These are phyloP conservation scores for Podosphaera leucotricha DNA, from an alignment of 2,329 filamentous ascomycete species.

Conservation along the genomic window DNA sequence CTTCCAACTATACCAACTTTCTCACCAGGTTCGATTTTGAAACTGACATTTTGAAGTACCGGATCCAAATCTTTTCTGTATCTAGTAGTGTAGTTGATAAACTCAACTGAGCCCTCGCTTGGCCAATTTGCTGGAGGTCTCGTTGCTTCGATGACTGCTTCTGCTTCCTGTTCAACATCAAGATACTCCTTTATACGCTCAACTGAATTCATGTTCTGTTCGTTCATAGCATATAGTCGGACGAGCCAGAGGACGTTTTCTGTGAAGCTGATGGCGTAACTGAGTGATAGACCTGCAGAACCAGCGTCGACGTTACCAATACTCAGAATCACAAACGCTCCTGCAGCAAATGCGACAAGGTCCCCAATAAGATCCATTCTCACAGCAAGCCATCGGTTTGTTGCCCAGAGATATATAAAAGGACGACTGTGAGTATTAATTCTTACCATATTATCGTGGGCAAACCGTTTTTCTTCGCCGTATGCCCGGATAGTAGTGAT, in stretches of 20 bases:
- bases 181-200: constrained; percentile 95
- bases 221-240: constrained; percentile 76
- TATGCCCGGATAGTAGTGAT: constrained; percentile 96
- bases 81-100: constrained; percentile 68
- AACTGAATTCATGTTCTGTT: constrained; percentile 99
- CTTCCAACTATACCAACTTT: constrained; percentile 93
- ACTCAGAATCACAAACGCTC: constrained; percentile 68
- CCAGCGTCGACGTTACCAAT: constrained; percentile 70
- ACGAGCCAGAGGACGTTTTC: constrained; percentile 96
- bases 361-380: constrained; percentile 79
- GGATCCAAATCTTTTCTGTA: constrained; percentile 74
- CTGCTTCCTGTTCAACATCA: constrained; percentile 83
- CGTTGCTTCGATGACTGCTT: constrained; percentile 50
- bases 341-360: constrained; percentile 79
- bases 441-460: constrained; percentile 66
- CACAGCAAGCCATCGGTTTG: constrained; percentile 90
- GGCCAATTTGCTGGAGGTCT: constrained; percentile 69
- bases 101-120: constrained; percentile 62
- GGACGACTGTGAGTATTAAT: constrained; percentile 84
- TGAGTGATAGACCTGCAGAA: constrained; percentile 77
- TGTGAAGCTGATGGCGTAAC: constrained; percentile 88
- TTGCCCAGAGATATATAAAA: constrained; percentile 90
- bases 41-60: constrained; percentile 61
- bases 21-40: constrained; percentile 66
- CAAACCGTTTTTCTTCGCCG: constrained; percentile 78